Evolutionary conservation across 257 asterid species (phyloP).

Genomic region (Fraxinus quadrangulata): DNA sequence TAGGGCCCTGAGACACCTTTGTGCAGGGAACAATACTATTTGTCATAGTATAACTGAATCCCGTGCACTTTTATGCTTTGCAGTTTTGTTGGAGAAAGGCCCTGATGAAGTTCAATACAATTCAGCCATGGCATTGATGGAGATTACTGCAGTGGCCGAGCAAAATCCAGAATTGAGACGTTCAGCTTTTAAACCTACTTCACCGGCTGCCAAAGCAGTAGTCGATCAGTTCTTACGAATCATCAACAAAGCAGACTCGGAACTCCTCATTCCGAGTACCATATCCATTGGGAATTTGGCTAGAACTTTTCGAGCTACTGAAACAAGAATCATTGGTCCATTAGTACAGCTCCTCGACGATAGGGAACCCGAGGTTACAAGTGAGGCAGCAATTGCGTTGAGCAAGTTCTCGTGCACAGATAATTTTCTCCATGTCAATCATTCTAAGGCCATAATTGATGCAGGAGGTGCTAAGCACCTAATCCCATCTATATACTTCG

Average conservation of each 20-base stretch:
- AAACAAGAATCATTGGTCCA: slow-evolving; percentile 59
- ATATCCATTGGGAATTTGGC: slow-evolving; percentile 68
- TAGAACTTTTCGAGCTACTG: slow-evolving; percentile 74
- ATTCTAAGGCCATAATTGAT: slow-evolving; percentile 55
- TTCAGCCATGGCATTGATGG: slow-evolving; percentile 83
- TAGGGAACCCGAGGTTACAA: slow-evolving; percentile 55
- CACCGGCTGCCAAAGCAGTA: slow-evolving; percentile 69
- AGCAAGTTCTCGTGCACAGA: slow-evolving; percentile 63
- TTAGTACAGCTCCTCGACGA: slow-evolving; percentile 65
- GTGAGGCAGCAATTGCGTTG: slow-evolving; percentile 61
- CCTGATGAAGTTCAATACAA: slow-evolving; percentile 58
- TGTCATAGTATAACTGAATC: slow-evolving; percentile 63
- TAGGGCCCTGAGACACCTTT: slow-evolving; percentile 56
- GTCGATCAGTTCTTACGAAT: slow-evolving; percentile 67
- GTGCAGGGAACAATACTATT: slow-evolving; percentile 50
- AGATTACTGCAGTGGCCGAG: slow-evolving; percentile 69
- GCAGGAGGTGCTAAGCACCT: slow-evolving; percentile 58
- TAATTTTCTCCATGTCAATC: slow-evolving; percentile 58
- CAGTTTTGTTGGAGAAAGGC: slow-evolving; percentile 65
- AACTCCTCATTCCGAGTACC: slow-evolving; percentile 65
- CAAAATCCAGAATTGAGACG: slow-evolving; percentile 53
- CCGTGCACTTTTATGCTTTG: slow-evolving; percentile 59
- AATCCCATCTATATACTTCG: slow-evolving; percentile 50
- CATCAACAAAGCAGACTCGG: slow-evolving; percentile 44
- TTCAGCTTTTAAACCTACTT: slow-evolving; percentile 71